Evolutionary conservation across 2,329 filamentous ascomycete genomes (phyloP).

Genomic region (Nemania sp.): DNA sequence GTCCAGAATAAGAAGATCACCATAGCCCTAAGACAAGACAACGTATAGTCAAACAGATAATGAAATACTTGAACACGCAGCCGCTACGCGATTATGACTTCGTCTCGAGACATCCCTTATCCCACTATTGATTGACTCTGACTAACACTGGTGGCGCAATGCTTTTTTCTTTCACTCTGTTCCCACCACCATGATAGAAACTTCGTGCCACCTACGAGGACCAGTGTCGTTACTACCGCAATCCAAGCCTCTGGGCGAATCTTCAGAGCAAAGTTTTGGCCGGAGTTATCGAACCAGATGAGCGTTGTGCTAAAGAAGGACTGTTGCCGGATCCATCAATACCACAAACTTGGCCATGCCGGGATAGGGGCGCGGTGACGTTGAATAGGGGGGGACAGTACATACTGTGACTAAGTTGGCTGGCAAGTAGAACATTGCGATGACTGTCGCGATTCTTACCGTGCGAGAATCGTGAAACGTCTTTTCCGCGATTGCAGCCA

Average conservation of each 20-base stretch:
- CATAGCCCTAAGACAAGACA: too few relatives aligned
- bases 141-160: too few relatives aligned
- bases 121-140: too few relatives aligned
- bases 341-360: neutral
- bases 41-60: too few relatives aligned
- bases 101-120: too few relatives aligned
- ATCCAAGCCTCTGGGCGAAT: constrained; percentile 6
- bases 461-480: neutral
- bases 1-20: too few relatives aligned
- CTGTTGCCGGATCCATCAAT: neutral
- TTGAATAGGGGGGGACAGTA: neutral
- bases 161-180: too few relatives aligned
- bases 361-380: neutral
- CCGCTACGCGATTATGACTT: too few relatives aligned
- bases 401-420: constrained; percentile 13
- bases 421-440: constrained; percentile 2
- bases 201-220: neutral
- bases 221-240: neutral
- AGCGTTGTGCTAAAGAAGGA: constrained; percentile 10
- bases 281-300: constrained; percentile 1
- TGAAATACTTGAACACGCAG: too few relatives aligned
- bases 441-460: neutral
- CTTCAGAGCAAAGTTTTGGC: neutral
- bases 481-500: neutral
- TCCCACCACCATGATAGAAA: constrained; percentile 9